Base-by-base conservation (phyloP, 495 filamentous ascomycete species). In the Parathielavia appendiculata region DNA sequence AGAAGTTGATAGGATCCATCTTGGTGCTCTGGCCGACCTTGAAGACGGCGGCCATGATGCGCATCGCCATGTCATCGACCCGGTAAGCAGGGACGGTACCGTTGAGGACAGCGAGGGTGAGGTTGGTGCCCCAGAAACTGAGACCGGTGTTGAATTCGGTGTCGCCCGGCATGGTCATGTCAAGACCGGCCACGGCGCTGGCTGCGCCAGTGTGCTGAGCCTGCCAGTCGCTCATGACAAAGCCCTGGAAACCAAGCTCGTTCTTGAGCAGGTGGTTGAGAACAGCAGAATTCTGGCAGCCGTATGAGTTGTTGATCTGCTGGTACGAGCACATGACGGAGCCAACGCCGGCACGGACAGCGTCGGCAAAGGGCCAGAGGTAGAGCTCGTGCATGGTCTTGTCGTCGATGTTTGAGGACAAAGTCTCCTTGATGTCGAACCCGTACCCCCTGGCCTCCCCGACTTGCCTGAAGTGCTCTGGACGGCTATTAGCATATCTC, bases 81-180 rank as follows among this genome's bases (percentile, higher is more conserved):
- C 93, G 86, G 84, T 89, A 97, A 68, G 90, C 83, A 0, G 93
- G 92, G 46, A 96, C 77, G 2, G 91, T 93, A 19, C 91, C 91
- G 67, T 98, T 98, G 56, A 96, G 74, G 10, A 96, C 86, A 7
- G 87, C 86, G 50, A 91, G 70, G 0, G 93, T 80, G 58, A 97
- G 78, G 72, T 96, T 97, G 26, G 86, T 73, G 14, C 92, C 92
- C 86, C 87, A 97, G 77, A 79, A 96, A 22, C 88, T 86, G 47
- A 74, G 72, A 22, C 85, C 88, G 23, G 79, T 83, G 65, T 87
- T 79, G 69, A 96, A 92, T 36, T 68, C 57, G 8, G 85, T 81
- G 65, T 98, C 93, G 59, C 93, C 92, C 40, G 93, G 92, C 92
- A 97, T 97, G 11, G 85, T 83, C 91, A 96, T 95, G 67, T 98